Evolutionary conservation across 2,329 filamentous ascomycete genomes (phyloP), one percentile per base, ranked within the genome.

Genomic region (Trichocomaceae sp.): DNA sequence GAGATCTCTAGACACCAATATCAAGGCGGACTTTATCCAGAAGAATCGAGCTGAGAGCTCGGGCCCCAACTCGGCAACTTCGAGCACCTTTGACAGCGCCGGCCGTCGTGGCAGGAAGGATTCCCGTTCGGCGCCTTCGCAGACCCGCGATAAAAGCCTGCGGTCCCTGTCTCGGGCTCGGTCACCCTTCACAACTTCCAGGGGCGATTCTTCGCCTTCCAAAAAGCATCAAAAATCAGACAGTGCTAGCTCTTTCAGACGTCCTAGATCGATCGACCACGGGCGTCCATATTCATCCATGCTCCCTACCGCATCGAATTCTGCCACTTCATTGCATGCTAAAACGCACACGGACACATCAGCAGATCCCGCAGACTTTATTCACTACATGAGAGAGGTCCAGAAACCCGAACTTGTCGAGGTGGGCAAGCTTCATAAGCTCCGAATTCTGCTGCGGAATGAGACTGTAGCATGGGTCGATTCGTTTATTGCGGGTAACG

Each of bases 381-480:
- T 97, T 37, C 79, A 82, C 20, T 96, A 96, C 68, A 75, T 96
- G 62, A 82, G 83, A 64, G 91, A 90, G 70, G 85, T 88, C 1
- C 86, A 85, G 61, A 87, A 89, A 71, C 90, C 90, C 0, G 83
- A 93, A 64, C 77, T 84, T 39, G 86, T 96, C 9, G 92, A 97
- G 69, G 88, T 97, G n/a, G 90, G 91, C 45, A 92, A 93, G 68
- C 75, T 99, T 35, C 93, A 97, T 74, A 97, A 97, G 73, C 79
- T 99, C 46, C 84, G 92, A 13, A 79, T 96, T 19, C 75, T 97
- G 51, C 79, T 99, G 52, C 84, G 93, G 17, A 97, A 97, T 65
- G 93, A 99, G 75, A 95, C 92, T 0, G 90, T 99, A 5, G 83
- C 87, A 12, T 99, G 93, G 93, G 95, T 95, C 2, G 90, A 97